Conservation (phyloP, 1,139 yeast genomes). For the Nakaseomyces uthaithaninus region DNA sequence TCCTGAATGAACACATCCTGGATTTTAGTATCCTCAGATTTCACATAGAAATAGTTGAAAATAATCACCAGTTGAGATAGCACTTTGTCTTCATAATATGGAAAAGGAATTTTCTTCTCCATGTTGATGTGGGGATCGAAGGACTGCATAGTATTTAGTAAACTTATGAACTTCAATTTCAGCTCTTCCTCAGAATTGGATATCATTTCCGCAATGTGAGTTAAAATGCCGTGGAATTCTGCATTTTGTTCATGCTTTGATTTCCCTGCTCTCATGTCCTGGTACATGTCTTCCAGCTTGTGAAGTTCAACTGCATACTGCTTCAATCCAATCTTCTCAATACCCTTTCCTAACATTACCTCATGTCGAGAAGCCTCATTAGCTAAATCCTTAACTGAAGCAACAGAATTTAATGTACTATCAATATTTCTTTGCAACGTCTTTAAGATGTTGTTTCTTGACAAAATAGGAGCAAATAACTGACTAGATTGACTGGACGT, state of each 20-base stretch:
- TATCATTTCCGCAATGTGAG: slow-evolving; percentile 32
- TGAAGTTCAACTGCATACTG: slow-evolving; percentile 34
- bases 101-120: slow-evolving; percentile 35
- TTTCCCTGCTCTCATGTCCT: slow-evolving; percentile 29
- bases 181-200: slow-evolving; percentile 32
- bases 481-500: slow-evolving; percentile 56
- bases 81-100: slow-evolving; percentile 34
- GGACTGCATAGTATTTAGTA: slow-evolving; percentile 29
- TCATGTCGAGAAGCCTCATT: slow-evolving; percentile 50
- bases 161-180: slow-evolving; percentile 31
- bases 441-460: slow-evolving; percentile 51
- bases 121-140: slow-evolving; percentile 38
- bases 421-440: slow-evolving; percentile 52
- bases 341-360: slow-evolving; percentile 32
- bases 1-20: slow-evolving; percentile 41
- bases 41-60: slow-evolving; percentile 40
- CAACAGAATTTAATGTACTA: slow-evolving; percentile 50
- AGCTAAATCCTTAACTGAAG: slow-evolving; percentile 60
- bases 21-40: slow-evolving; percentile 32
- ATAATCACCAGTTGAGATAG: slow-evolving; percentile 38
- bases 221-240: slow-evolving; percentile 35
- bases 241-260: slow-evolving; percentile 24
- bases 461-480: slow-evolving; percentile 63
- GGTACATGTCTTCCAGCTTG: slow-evolving; percentile 36
- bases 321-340: slow-evolving; percentile 31